These are phyloP conservation scores for Lasiosphaeria hispida DNA, from an alignment of 495 filamentous ascomycete genomes.

Conservation along the genomic window DNA sequence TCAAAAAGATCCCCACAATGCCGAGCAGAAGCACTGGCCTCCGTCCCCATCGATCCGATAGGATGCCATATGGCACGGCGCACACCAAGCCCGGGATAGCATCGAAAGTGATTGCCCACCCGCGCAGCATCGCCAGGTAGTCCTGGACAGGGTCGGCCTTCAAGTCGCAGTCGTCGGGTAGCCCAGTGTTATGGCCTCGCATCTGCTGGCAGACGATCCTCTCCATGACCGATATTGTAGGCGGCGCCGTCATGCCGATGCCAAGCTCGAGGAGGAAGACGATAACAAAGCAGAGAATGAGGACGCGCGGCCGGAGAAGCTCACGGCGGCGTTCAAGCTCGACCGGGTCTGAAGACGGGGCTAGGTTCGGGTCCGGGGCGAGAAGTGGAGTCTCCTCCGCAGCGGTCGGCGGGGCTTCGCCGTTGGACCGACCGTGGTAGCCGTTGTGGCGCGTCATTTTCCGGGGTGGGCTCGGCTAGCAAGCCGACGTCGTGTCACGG, in stretches of 20 bases:
- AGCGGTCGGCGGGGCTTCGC: not conserved
- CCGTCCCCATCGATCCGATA: slow-evolving; percentile 36
- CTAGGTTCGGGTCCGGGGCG: not conserved
- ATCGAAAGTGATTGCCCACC: slow-evolving; percentile 30
- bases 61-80: slow-evolving; percentile 32
- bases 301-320: slow-evolving; percentile 23
- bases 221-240: slow-evolving; percentile 33
- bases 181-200: slow-evolving; percentile 5
- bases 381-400: not conserved
- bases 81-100: slow-evolving; percentile 27
- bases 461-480: too few species aligned
- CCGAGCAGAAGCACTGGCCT: slow-evolving; percentile 27
- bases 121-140: slow-evolving; percentile 33
- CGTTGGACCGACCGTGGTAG: too few species aligned
- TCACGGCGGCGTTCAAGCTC: not conserved
- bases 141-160: slow-evolving; percentile 26
- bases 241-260: slow-evolving; percentile 18
- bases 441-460: too few species aligned
- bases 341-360: not conserved
- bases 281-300: slow-evolving; percentile 22
- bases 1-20: slow-evolving; percentile 19
- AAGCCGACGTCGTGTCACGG: too few species aligned
- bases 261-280: slow-evolving; percentile 32
- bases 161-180: slow-evolving; percentile 19
- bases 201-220: slow-evolving; percentile 32